Conservation (phyloP, 1,284 basidiomycete species). For the Puccinia polysora region DNA sequence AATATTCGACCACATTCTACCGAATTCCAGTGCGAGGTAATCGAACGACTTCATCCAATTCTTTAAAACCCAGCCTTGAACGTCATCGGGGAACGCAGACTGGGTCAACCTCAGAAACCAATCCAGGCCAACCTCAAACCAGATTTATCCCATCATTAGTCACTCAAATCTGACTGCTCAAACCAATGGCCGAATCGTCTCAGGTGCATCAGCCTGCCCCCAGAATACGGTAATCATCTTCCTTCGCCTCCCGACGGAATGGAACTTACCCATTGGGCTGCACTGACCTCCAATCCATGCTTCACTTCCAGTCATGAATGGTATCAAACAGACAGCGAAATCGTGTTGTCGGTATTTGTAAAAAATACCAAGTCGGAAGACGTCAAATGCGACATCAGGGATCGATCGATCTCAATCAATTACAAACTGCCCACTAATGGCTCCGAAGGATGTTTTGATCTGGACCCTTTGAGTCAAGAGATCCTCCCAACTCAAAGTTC, state of each 20-base stretch:
- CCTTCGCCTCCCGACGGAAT: background rate
- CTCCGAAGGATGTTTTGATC: constrained; percentile 48
- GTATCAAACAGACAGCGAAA: constrained; percentile 51
- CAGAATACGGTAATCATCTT: background rate
- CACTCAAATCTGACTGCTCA: too few species aligned
- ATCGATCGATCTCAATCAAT: constrained; percentile 10
- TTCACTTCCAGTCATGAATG: constrained; percentile 49
- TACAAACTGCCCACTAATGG: constrained; percentile 19
- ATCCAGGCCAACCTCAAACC: too few species aligned
- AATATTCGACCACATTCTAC: too few species aligned
- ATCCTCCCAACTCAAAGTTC: constrained; percentile 65
- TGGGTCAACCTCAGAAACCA: too few species aligned
- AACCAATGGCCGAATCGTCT: too few species aligned
- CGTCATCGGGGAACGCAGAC: too few species aligned
- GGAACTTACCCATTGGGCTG: background rate
- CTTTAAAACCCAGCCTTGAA: too few species aligned
- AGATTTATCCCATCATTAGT: too few species aligned
- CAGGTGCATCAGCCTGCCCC: background rate
- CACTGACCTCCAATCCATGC: background rate
- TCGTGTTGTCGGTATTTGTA: constrained; percentile 50
- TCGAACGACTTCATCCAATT: too few species aligned
- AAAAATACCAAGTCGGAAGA: constrained; percentile 47
- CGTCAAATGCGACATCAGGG: constrained; percentile 40
- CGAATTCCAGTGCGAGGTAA: too few species aligned
- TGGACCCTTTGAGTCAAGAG: constrained; percentile 74